Evolutionary conservation across 495 filamentous ascomycete species (phyloP), one percentile per base, ranked within the genome.

Genomic region (Margaritispora aquatica): DNA sequence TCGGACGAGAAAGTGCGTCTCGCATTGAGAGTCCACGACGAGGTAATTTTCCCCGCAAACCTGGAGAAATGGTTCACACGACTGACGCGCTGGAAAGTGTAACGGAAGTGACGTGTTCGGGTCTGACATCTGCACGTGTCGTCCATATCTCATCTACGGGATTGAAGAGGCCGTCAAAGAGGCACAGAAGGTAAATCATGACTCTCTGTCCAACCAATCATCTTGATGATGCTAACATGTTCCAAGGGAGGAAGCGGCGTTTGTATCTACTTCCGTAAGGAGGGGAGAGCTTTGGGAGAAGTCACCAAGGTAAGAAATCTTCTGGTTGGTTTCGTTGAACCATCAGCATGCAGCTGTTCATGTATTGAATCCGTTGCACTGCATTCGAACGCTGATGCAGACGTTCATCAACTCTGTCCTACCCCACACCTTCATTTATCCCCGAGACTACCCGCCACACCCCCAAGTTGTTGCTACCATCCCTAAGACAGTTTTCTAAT

Each of bases 231-330:
- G 52, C 21, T 36, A 29, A 60, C 55, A 57, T 23, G n/a, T n/a
- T n/a, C n/a, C 88, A 87, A 44, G 52, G 94, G 94, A 50, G 94
- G 94, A 41, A 92, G 86, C 65, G 94, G 94, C 50, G 93, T 98
- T 31, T 94, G 97, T 26, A 96, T 98, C 71, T 98, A 98, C 73
- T 98, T 98, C 84, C 89, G 94, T 56, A 98, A 98, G 73, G 94
- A 98, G 74, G 94, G 94, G 10, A 82, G 93, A 59, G 93, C 94
- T 26, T 75, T 97, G 11, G 94, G 94, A n/a, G 94, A 98, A 73
- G 94, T 98, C 23, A 96, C 94, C 52, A 98, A 98, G 79, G 83
- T 86, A 77, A 64, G 47, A 38, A 27, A 44, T 24, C 31, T 49
- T 24, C 55, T 51, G 51, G 48, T 49, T 59, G 51, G 41, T n/a